These are phyloP conservation scores for Linum tenue DNA, from an alignment of 345 rosid species.

Conservation along the genomic window DNA sequence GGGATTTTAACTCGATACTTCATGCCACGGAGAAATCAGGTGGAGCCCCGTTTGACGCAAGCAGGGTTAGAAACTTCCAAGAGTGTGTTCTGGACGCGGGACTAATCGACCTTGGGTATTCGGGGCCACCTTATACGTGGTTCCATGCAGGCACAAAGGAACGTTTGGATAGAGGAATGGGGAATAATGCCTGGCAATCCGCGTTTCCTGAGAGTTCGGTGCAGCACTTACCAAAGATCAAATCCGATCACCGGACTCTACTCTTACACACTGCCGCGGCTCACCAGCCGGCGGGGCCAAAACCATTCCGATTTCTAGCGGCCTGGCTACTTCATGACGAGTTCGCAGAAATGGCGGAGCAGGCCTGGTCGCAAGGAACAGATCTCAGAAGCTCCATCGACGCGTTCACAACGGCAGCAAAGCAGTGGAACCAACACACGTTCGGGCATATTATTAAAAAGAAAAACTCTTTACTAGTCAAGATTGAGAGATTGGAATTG, in stretches of 20 bases:
- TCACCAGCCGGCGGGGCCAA: not conserved
- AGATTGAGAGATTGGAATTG: not conserved
- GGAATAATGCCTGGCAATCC: not conserved
- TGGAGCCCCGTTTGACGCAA: too few relatives aligned
- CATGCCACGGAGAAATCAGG: too few relatives aligned
- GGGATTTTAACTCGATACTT: too few relatives aligned
- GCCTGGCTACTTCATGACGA: not conserved
- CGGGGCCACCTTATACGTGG: not conserved
- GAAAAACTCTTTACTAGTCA: not conserved
- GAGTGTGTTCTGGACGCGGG: too few relatives aligned
- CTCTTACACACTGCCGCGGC: not conserved
- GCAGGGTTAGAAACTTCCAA: too few relatives aligned
- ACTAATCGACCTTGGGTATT: not conserved
- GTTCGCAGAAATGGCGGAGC: not conserved
- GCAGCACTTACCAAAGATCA: not conserved
- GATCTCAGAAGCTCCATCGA: not conserved
- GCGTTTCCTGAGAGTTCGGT: not conserved
- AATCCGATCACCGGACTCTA: not conserved
- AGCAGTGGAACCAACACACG: not conserved
- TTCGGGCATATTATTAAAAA: not conserved
- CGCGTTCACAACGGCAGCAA: not conserved
- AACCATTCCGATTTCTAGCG: not conserved
- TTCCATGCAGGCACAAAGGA: not conserved
- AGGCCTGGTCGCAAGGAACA: not conserved
- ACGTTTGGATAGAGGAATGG: not conserved